A percentile compares a stretch with the other conserved stretches of the same genome.
phyloP scores from a whole-genome alignment of 352 stramenopile species.

The Phytopythium helicoides region DNA sequence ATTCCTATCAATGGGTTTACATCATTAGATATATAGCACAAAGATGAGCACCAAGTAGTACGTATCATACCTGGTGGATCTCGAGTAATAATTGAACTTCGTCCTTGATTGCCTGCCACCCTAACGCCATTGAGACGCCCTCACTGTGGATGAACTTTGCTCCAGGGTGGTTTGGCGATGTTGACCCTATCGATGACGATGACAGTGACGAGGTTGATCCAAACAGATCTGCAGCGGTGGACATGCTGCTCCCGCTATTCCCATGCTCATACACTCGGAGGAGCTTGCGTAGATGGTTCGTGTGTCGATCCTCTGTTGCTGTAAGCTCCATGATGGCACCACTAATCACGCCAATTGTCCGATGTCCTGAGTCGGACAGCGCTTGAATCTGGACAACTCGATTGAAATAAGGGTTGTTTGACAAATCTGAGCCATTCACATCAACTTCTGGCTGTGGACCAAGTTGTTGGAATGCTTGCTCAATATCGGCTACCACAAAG shows the following conservation, averaged over 20 bases:
- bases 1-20: slow-evolving; percentile 49
- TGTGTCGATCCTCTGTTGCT: slow-evolving; percentile 47
- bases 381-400: slow-evolving; percentile 65
- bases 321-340: slow-evolving; percentile 56
- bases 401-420: slow-evolving; percentile 60
- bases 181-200: not conserved
- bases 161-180: slow-evolving; percentile 9
- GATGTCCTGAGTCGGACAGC: slow-evolving; percentile 64
- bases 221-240: slow-evolving; percentile 36
- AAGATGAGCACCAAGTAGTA: not conserved
- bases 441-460: slow-evolving; percentile 40
- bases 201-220: slow-evolving; percentile 19
- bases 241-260: slow-evolving; percentile 11
- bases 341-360: slow-evolving; percentile 55
- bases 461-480: slow-evolving; percentile 66
- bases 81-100: slow-evolving; percentile 59
- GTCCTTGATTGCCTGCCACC: slow-evolving; percentile 57
- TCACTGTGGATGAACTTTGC: slow-evolving; percentile 37
- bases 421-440: slow-evolving; percentile 40
- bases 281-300: slow-evolving; percentile 50
- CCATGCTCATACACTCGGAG: slow-evolving; percentile 50
- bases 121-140: slow-evolving; percentile 48
- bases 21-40: slow-evolving; percentile 4
- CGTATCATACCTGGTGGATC: slow-evolving; percentile 55
- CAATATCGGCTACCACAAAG: slow-evolving; percentile 53